Percentiles rank a stretch among this genome's conserved stretches.
phyloP scores from a whole-genome alignment of 192 early-diverging fungal genomes.

The Pilaira anomala region DNA sequence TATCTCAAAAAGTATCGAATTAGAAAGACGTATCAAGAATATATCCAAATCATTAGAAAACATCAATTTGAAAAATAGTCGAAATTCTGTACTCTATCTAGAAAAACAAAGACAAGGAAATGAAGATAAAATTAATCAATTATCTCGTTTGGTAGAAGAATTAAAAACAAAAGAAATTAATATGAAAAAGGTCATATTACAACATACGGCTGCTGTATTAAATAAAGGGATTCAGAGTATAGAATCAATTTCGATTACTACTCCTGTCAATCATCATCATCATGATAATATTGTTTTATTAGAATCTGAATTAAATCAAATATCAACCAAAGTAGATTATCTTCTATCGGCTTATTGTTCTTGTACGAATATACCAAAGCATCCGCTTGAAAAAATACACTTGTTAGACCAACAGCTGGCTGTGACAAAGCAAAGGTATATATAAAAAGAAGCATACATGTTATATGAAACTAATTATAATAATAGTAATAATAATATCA shows the following conservation, averaged over 20 bases:
- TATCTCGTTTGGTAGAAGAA: conserved; percentile 45
- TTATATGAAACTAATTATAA: too few species aligned
- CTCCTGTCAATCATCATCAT: too few species aligned
- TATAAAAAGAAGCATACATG: too few species aligned
- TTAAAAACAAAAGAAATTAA: conserved; percentile 43
- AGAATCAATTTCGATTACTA: conserved; percentile 17
- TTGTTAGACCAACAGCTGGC: too few species aligned
- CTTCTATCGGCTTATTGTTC: too few species aligned
- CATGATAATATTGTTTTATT: not conserved
- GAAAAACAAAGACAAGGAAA: conserved; percentile 18
- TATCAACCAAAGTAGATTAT: too few species aligned
- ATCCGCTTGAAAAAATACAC: too few species aligned
- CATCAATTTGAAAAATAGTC: conserved; percentile 4
- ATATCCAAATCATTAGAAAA: conserved; percentile 1
- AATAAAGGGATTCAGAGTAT: conserved; percentile 43
- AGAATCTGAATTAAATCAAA: conserved; percentile 3
- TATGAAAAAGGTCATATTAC: conserved; percentile 44
- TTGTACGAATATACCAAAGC: too few species aligned
- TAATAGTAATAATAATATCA: too few species aligned
- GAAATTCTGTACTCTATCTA: conserved; percentile 8
- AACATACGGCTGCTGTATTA: conserved; percentile 54
- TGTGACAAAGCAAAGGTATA: too few species aligned
- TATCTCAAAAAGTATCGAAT: not conserved
- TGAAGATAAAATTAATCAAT: conserved; percentile 52
- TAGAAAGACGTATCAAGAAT: conserved; percentile 9